A percentile compares a stretch with the other conserved stretches of the same genome.
phyloP scores from a whole-genome alignment of 2,329 filamentous ascomycete genomes.

The Penicillium digitatum region DNA sequence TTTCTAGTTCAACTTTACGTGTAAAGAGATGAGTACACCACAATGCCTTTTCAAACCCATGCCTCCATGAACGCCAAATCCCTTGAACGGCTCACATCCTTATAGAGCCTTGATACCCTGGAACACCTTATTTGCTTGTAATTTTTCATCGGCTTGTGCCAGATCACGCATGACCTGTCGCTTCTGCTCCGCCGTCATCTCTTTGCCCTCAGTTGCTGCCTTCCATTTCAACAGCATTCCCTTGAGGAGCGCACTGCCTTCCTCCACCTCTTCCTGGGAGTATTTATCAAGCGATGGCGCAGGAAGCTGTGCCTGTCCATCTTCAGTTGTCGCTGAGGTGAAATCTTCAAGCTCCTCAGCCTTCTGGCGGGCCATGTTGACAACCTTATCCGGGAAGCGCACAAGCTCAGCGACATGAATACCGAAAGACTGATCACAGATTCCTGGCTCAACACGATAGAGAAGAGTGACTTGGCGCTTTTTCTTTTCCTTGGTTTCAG shows the following conservation, averaged over 20 bases:
- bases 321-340: constrained; percentile 30
- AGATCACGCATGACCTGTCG: constrained; percentile 73
- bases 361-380: constrained; percentile 98
- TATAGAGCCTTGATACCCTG: constrained; percentile 47
- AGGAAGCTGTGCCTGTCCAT: constrained; percentile 38
- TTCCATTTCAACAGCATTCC: constrained; percentile 82
- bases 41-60: constrained; percentile 5
- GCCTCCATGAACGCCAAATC: constrained; percentile 15
- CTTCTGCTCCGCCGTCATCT: constrained; percentile 69
- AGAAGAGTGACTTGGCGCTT: constrained; percentile 83
- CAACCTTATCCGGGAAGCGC: constrained; percentile 91
- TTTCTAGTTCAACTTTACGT: not conserved
- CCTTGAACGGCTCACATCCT: constrained; percentile 9
- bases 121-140: constrained; percentile 55
- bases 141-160: constrained; percentile 66
- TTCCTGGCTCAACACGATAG: constrained; percentile 92
- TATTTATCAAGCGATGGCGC: constrained; percentile 47
- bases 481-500: constrained; percentile 49
- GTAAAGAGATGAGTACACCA: not conserved
- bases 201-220: constrained; percentile 59
- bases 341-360: constrained; percentile 98
- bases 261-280: constrained; percentile 80
- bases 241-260: constrained; percentile 82
- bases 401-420: constrained; percentile 98
- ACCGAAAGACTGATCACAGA: constrained; percentile 96